Evolutionary conservation across 2,329 filamentous ascomycete genomes (phyloP).

Genomic region (Eutypa lata): DNA sequence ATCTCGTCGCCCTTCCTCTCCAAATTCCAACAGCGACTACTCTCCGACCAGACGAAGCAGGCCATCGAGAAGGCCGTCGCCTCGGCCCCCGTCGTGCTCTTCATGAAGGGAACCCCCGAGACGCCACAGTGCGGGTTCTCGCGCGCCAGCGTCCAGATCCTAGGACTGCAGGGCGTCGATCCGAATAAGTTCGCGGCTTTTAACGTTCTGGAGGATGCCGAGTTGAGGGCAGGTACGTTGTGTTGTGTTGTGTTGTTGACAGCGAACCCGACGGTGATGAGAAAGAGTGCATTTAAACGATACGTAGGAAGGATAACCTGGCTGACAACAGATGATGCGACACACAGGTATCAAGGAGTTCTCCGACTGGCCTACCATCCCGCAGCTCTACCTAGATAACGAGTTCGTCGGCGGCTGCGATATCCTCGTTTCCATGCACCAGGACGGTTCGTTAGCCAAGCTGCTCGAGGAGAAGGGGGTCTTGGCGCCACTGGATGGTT

Average conservation of each 20-base stretch:
- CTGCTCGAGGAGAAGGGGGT: constrained; percentile 89
- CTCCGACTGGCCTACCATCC: constrained; percentile 98
- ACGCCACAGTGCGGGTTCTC: constrained; percentile 97
- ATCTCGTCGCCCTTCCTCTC: constrained; percentile 24
- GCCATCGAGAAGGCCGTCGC: constrained; percentile 89
- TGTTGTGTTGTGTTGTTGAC: background rate
- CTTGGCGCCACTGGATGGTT: constrained; percentile 59
- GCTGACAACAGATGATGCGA: background rate
- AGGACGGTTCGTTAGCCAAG: constrained; percentile 89
- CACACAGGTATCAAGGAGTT: constrained; percentile 90
- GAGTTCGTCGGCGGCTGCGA: constrained; percentile 98
- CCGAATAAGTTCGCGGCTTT: constrained; percentile 96
- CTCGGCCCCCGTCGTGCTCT: constrained; percentile 89
- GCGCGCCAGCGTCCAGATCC: constrained; percentile 87
- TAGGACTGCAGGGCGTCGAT: constrained; percentile 92
- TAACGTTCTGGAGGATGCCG: constrained; percentile 90
- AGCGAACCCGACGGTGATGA: no score
- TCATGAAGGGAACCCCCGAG: constrained; percentile 99
- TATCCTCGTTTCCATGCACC: constrained; percentile 95
- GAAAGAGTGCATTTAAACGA: no score
- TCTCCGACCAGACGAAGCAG: constrained; percentile 74
- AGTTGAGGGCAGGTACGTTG: constrained; percentile 71
- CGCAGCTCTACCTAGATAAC: constrained; percentile 90
- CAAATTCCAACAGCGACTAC: constrained; percentile 55
- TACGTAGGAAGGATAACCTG: background rate